Base-by-base conservation (phyloP, 768 basidiomycete genomes). In the Imleria badia region DNA sequence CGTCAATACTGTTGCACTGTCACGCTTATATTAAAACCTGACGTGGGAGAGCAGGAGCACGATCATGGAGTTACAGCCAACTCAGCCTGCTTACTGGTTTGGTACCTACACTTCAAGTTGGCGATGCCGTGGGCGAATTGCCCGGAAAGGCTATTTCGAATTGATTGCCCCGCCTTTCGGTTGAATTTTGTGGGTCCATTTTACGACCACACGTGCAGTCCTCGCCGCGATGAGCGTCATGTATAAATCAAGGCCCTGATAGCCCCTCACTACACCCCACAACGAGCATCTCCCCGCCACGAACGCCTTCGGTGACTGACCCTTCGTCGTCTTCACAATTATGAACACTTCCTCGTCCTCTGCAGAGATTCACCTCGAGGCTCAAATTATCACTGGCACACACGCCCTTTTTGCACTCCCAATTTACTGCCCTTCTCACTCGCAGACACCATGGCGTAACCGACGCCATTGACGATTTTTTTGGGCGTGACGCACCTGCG, bases 391-490 rank as follows among this genome's bases (percentile, higher is more conserved):
- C 9, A 54, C 54, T 12, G 56, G 64, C 3, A 23, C 22, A n/a
- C 35, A 50, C 20, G 36, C 39, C 0, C 26, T 51, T 23, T 55
- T 59, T 20, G 7, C 41, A 1, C 50, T 61, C n/a, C 61, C 61
- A 10, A 23, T 17, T 5, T 5, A 39, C 56, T 34, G 23, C 52
- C 11, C 7, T 29, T 10, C 66, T 52, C 9, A 47, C 33, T 7
- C 52, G 23, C 9, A 64, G 56, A 12, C 50, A 49, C 15, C 52
- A 49, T 36, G 38, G 23, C n/a, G 38, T 38, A 17, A 44, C 50
- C 13, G 45, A 61, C 40, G 55, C 59, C 20, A 52, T 68, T 50
- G 60, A 71, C 45, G 65, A 63, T 43, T 66, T 72, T 59, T 70
- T 71, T 50, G n/a, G 70, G 72, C 8, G 60, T 61, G 51, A 59